These are phyloP conservation scores for Cryptococcus maquisensis DNA, from an alignment of 1,284 basidiomycete species.

Conservation along the genomic window DNA sequence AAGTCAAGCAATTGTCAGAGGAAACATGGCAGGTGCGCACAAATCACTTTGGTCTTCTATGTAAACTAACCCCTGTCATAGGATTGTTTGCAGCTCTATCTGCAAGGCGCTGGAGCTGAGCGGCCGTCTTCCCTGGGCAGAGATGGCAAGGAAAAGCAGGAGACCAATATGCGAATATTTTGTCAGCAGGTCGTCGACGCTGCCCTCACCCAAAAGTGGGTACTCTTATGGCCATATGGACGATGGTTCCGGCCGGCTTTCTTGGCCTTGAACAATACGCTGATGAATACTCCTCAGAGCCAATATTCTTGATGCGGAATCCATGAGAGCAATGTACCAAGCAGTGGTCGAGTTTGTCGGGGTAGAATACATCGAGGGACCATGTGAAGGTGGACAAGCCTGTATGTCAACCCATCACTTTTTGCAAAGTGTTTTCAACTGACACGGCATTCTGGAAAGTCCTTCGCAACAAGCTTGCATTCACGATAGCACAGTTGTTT, in stretches of 20 bases:
- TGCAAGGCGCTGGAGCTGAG: conserved; percentile 48
- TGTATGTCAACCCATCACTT: conserved; percentile 32
- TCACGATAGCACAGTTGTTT: conserved; percentile 93
- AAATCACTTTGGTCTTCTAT: neutral
- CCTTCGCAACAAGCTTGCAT: conserved; percentile 88
- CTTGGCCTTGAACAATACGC: conserved; percentile 7
- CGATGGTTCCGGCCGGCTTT: too few relatives aligned
- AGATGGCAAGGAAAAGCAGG: conserved; percentile 49
- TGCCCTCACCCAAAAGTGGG: conserved; percentile 43
- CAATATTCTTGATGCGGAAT: conserved; percentile 31
- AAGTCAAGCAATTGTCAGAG: conserved; percentile 46
- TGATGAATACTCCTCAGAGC: conserved; percentile 19
- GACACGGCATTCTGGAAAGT: conserved; percentile 22
- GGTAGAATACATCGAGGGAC: conserved; percentile 48
- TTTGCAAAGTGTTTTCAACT: neutral
- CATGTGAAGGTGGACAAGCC: conserved; percentile 43
- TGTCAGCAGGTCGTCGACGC: conserved; percentile 49
- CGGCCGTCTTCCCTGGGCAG: conserved; percentile 32
- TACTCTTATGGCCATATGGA: neutral
- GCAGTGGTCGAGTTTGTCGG: conserved; percentile 46
- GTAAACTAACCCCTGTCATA: conserved; percentile 7
- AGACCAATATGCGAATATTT: conserved; percentile 45
- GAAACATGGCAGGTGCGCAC: conserved; percentile 50
- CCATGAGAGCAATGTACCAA: conserved; percentile 42
- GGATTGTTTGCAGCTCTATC: conserved; percentile 48